Evolutionary conservation across 768 basidiomycete genomes (phyloP), one percentile per base, ranked within the genome.

Genomic region (Naematelia aurantialba): DNA sequence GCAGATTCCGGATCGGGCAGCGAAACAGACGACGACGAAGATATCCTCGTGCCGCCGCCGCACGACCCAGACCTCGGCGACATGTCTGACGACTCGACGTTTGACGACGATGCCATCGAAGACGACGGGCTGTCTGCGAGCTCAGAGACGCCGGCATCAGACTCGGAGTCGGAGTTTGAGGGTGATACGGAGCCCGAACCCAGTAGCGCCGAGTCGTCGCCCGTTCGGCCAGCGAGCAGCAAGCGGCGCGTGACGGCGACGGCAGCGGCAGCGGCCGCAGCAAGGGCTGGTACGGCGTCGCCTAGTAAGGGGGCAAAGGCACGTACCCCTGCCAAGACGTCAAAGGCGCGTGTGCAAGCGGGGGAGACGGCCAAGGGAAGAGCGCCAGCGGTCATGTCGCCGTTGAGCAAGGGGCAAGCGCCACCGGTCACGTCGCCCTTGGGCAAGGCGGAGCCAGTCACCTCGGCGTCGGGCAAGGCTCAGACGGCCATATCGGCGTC

Each of bases 251-350:
- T 63, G 14, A 65, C 60, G 5, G n/a, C n/a, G n/a, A n/a, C n/a
- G 60, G 61, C 13, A 61, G 61, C 46, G 65, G 66, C 19, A 60
- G 49, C 27, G 55, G 55, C 48, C 22, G 46, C 29, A 61, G 59
- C n/a, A n/a, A n/a, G n/a, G n/a, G n/a, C n/a, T n/a, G n/a, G n/a
- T n/a, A n/a, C n/a, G n/a, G n/a, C n/a, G n/a, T n/a, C n/a, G n/a
- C n/a, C n/a, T n/a, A n/a, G n/a, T n/a, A n/a, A n/a, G n/a, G n/a
- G n/a, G n/a, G n/a, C n/a, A n/a, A n/a, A n/a, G n/a, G n/a, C n/a
- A n/a, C n/a, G n/a, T n/a, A n/a, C n/a, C n/a, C n/a, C n/a, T n/a
- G n/a, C n/a, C n/a, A n/a, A n/a, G n/a, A n/a, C n/a, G n/a, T n/a
- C n/a, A n/a, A 39, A 39, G 34, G 34, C 17, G 17, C 34, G 17